A percentile compares a stretch with the other conserved stretches of the same genome.
Evolutionary conservation across 441 rosid genomes (phyloP).

Genomic region (Syzygium syzygioides): DNA sequence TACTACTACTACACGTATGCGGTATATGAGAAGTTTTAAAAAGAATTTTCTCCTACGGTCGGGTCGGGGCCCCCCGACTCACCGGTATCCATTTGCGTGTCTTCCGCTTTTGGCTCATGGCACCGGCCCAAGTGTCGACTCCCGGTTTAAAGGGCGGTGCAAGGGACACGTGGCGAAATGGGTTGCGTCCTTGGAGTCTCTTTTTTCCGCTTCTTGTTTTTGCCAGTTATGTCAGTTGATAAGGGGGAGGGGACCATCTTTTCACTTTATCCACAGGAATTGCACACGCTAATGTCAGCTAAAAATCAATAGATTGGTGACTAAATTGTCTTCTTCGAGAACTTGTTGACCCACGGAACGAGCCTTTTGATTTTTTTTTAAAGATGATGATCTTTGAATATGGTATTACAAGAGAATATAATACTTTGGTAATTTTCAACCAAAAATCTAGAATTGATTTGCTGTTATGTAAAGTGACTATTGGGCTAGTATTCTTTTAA

Average conservation of each 20-base stretch:
- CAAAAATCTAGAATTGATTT: no score
- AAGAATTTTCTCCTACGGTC: neutral
- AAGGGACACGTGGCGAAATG: neutral
- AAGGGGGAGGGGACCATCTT: neutral
- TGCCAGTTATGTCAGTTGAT: neutral
- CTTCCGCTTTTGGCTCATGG: neutral
- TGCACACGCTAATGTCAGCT: neutral
- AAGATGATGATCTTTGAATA: neutral
- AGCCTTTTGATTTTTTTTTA: neutral
- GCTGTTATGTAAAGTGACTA: neutral
- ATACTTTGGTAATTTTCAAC: no score
- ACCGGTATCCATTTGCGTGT: neutral
- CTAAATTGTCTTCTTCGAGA: no score
- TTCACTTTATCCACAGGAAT: neutral
- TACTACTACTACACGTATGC: neutral
- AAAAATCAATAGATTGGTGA: neutral
- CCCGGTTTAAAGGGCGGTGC: neutral
- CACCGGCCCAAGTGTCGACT: neutral
- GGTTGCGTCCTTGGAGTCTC: neutral
- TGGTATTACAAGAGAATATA: neutral
- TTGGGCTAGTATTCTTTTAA: neutral
- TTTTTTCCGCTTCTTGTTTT: rapidly evolving
- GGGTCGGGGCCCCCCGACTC: neutral
- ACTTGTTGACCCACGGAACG: no score
- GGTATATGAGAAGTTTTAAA: neutral